Evolutionary conservation across 768 basidiomycete genomes (phyloP).

Genomic region (Boletus subparvulus): DNA sequence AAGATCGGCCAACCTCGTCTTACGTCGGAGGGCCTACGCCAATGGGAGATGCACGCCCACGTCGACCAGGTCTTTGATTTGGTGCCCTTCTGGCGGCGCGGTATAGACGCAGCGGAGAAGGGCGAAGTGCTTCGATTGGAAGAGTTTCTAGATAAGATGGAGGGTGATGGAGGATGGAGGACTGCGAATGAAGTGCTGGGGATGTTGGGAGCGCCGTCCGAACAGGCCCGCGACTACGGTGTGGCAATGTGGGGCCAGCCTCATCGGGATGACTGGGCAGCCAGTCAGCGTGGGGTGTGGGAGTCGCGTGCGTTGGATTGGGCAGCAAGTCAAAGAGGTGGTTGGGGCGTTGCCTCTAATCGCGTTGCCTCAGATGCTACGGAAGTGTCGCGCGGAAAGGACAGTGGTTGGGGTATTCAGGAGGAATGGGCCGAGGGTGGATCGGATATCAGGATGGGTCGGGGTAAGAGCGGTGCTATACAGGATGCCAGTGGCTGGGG

Average conservation of each 20-base stretch:
- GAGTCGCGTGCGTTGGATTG: background rate
- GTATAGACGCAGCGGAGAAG: constrained; percentile 46
- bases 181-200: constrained; percentile 29
- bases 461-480: background rate
- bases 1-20: constrained; percentile 29
- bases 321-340: constrained; percentile 6
- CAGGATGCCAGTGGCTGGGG: constrained; percentile 3
- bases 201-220: constrained; percentile 25
- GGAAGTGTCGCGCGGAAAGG: constrained; percentile 12
- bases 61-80: constrained; percentile 51
- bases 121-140: constrained; percentile 45
- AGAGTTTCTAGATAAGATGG: constrained; percentile 45
- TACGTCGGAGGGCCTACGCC: constrained; percentile 29
- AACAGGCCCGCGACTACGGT: background rate
- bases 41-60: constrained; percentile 32
- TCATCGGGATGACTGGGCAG: constrained; percentile 7
- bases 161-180: constrained; percentile 34
- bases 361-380: constrained; percentile 20
- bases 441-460: background rate
- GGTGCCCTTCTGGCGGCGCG: constrained; percentile 55
- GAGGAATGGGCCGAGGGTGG: constrained; percentile 15
- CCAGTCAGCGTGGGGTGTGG: constrained; percentile 10
- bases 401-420: constrained; percentile 19
- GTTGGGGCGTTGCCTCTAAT: constrained; percentile 11
- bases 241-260: constrained; percentile 10